These are phyloP conservation scores for Plasmopara muralis DNA, from an alignment of 352 stramenopile species.

Conservation along the genomic window DNA sequence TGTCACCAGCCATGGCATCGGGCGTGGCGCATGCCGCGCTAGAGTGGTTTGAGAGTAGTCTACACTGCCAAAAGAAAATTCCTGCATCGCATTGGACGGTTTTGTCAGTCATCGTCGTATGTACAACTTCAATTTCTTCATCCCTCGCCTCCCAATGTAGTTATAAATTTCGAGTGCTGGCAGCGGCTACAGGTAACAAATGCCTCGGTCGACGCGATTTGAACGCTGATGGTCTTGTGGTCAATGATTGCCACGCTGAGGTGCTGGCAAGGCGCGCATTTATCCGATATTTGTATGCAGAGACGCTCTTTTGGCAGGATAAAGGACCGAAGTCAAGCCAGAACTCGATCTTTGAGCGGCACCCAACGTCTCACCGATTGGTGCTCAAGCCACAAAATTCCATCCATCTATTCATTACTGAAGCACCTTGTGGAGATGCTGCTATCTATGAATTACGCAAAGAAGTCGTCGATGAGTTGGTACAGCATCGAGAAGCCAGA, in stretches of 20 bases:
- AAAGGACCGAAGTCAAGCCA: conserved; percentile 9
- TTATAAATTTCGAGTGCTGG: conserved; percentile 39
- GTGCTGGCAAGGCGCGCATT: conserved; percentile 82
- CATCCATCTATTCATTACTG: conserved; percentile 89
- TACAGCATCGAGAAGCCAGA: conserved; percentile 29
- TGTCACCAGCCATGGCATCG: conserved; percentile 13
- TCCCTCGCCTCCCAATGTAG: background rate
- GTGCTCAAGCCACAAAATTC: conserved; percentile 46
- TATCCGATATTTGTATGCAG: conserved; percentile 78
- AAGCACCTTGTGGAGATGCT: conserved; percentile 90
- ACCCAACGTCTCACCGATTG: conserved; percentile 29
- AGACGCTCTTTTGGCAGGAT: conserved; percentile 45
- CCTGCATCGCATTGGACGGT: conserved; percentile 53
- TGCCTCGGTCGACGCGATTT: conserved; percentile 68
- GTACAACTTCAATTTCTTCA: conserved; percentile 2
- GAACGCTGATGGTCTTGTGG: conserved; percentile 59
- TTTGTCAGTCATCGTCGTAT: conserved; percentile 47
- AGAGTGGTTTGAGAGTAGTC: conserved; percentile 48
- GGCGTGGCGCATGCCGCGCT: conserved; percentile 41
- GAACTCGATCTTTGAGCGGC: conserved; percentile 44
- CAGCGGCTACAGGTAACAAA: conserved; percentile 65
- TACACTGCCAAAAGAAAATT: conserved; percentile 57
- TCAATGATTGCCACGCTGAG: conserved; percentile 93
- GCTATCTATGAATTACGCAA: conserved; percentile 87
- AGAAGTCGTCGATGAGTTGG: conserved; percentile 58